Evolutionary conservation across 805 yeast genomes (phyloP).

Genomic region (Candida sonorensis): DNA sequence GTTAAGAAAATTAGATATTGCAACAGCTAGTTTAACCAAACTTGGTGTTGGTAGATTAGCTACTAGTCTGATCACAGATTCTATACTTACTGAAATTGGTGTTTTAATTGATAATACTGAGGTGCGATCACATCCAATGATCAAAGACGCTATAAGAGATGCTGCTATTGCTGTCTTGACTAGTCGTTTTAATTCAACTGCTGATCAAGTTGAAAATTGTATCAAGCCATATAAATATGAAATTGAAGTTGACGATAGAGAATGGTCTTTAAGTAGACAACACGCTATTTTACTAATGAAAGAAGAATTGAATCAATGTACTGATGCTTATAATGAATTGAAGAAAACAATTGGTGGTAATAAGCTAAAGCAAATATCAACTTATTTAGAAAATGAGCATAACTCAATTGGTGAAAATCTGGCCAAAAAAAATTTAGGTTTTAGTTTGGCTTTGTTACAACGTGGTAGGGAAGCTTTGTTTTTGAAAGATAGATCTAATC

Average conservation of each 20-base stretch:
- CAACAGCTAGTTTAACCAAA: slow-evolving; percentile 81
- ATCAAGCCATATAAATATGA: slow-evolving; percentile 97
- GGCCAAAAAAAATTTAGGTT: slow-evolving; percentile 73
- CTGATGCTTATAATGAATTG: slow-evolving; percentile 49
- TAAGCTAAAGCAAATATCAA: slow-evolving; percentile 76
- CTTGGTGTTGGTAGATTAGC: slow-evolving; percentile 90
- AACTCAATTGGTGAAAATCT: slow-evolving; percentile 29
- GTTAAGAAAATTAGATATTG: slow-evolving; percentile 79
- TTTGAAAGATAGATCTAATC: slow-evolving; percentile 61
- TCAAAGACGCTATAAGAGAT: slow-evolving; percentile 71
- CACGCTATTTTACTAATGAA: slow-evolving; percentile 66
- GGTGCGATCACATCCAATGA: slow-evolving; percentile 79
- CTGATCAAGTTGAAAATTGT: slow-evolving; percentile 98
- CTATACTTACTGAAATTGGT: slow-evolving; percentile 70
- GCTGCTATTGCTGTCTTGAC: slow-evolving; percentile 79
- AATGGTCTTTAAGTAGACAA: slow-evolving; percentile 79
- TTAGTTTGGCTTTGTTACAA: slow-evolving; percentile 65
- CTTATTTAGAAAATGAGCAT: slow-evolving; percentile 51
- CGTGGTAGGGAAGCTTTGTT: slow-evolving; percentile 84
- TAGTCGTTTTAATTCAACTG: slow-evolving; percentile 78
- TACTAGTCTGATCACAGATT: slow-evolving; percentile 74
- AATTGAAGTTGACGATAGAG: slow-evolving; percentile 92
- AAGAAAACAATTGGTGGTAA: slow-evolving; percentile 74
- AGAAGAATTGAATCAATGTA: slow-evolving; percentile 84
- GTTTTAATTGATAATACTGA: slow-evolving; percentile 69